Percentiles rank a stretch among this genome's conserved stretches.
phyloP scores from a whole-genome alignment of 2,329 filamentous ascomycete species.

The Fusarium bactridioides region DNA sequence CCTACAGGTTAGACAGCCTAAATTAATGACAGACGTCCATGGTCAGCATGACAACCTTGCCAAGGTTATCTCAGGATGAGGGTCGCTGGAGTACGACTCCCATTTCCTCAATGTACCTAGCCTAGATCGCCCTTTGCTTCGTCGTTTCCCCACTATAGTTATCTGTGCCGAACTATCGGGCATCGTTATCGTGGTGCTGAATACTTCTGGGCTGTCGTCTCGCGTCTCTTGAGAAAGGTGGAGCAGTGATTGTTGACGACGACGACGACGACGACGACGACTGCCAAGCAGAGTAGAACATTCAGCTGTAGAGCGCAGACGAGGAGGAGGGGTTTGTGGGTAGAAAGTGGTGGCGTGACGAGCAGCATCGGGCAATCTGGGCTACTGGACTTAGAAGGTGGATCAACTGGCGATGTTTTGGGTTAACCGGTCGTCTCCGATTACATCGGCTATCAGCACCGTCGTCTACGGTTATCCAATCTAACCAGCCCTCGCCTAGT shows the following conservation, averaged over 20 bases:
- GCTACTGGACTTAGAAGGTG: not conserved
- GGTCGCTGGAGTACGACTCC: not conserved
- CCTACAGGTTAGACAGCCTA: not conserved
- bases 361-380: not conserved
- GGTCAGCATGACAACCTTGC: not conserved
- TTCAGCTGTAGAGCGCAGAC: not conserved
- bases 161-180: not conserved
- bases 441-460: not conserved
- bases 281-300: not conserved
- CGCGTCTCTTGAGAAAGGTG: not conserved
- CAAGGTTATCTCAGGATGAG: not conserved
- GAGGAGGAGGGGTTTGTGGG: not conserved
- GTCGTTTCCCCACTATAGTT: not conserved
- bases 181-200: not conserved
- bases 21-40: accelerated
- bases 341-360: not conserved
- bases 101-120: not conserved
- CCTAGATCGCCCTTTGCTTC: not conserved
- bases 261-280: not conserved
- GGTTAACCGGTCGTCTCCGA: not conserved
- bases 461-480: not conserved
- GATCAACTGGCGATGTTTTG: not conserved
- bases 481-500: not conserved
- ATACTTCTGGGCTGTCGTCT: not conserved
- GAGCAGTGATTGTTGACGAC: not conserved